Base-by-base conservation (phyloP, 805 yeast genomes). In the Spathaspora sp. region DNA sequence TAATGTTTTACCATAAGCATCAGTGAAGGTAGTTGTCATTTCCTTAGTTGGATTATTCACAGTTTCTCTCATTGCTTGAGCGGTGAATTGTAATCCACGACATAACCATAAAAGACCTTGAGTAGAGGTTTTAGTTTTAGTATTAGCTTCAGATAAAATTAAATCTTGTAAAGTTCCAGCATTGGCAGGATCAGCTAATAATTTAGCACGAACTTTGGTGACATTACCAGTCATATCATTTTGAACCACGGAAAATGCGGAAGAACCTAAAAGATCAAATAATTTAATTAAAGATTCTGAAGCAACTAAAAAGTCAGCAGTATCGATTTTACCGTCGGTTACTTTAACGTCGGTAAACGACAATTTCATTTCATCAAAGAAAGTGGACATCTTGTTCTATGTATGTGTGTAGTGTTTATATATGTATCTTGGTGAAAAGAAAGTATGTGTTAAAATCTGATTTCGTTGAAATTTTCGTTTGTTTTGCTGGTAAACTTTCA, bases 31-130 rank as follows among this genome's bases (percentile, higher is more conserved):
- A 63, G 77, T 81, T 51, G 86, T 74, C 65, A 90, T 76, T 71
- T 90, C 97, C 52, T 67, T 68, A 55, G 72, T 70, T 45, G 89
- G 85, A 60, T 80, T 75, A 55, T 79, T 80, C 48, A 88, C 77
- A 46, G 90, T 87, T 68, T 87, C 89, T 63, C 92, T 78, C 85
- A 90, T 83, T 39, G 96, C 94, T 58, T 78, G 85, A 17, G 96
- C 92, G n/a, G 97, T 90, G 76, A 90, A 91, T 66, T 87, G 86
- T 60, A 90, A 80, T 18, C 97, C 97, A 63, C 93, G 77, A 44
- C 85, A 78, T 59, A 90, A 79, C 97, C 97, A 90, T 60, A 90
- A 72, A 58, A 90, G 79, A 40, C 96, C 97, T 70, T 91, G 97
- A 11, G 97, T 90, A 42, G 97, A 96, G 54, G 85, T 83, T 68